phyloP scores from a whole-genome alignment of 371 early-diverging fungal species.

The Mucor piriformis region DNA sequence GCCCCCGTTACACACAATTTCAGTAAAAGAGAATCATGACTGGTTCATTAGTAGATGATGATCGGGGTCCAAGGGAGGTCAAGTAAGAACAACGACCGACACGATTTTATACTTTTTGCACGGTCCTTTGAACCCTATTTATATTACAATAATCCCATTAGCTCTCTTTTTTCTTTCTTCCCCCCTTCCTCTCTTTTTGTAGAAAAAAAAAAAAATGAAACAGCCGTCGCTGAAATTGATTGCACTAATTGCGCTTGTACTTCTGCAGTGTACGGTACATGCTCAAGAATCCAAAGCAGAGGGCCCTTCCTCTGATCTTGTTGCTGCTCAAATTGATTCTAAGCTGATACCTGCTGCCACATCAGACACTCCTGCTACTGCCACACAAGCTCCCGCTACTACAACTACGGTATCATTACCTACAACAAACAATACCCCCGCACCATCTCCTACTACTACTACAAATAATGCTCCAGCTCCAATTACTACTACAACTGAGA shows the following conservation, averaged over 20 bases:
- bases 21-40: not conserved
- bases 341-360: not conserved
- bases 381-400: not conserved
- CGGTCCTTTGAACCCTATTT: slow-evolving; percentile 3
- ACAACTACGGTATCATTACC: not conserved
- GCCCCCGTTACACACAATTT: not conserved
- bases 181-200: not conserved
- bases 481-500: no score
- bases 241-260: slow-evolving; percentile 3
- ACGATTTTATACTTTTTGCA: slow-evolving; percentile 1
- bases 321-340: not conserved
- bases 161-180: not conserved
- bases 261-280: slow-evolving; percentile 5
- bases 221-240: slow-evolving; percentile 3
- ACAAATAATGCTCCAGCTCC: not conserved
- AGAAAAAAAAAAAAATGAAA: not conserved
- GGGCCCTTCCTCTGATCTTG: not conserved
- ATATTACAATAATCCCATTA: not conserved
- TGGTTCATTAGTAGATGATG: not conserved
- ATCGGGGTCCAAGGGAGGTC: not conserved
- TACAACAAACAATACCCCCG: not conserved
- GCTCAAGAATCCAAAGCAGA: not conserved
- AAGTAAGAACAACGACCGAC: not conserved
- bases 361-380: not conserved
- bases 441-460: not conserved